Conservation (phyloP, 108 stramenopile genomes). For the Pseudonitzschia pungens region DNA sequence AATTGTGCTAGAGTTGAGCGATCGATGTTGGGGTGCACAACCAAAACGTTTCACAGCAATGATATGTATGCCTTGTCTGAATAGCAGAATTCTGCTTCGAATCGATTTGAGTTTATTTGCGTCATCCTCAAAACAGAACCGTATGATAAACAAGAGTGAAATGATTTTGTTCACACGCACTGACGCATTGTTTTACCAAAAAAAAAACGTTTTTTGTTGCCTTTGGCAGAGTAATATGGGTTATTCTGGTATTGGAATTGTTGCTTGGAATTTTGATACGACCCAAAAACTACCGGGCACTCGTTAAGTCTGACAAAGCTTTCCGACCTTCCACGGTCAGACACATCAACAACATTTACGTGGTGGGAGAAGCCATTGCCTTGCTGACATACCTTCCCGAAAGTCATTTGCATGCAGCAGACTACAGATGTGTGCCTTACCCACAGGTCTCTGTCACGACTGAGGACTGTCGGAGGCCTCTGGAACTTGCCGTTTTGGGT, state of each 20-base stretch:
- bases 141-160: background rate
- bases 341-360: constrained; percentile 69
- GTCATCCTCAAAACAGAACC: too few species aligned
- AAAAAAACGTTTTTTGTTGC: background rate
- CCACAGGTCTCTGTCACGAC: constrained; percentile 1
- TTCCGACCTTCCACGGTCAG: constrained; percentile 66
- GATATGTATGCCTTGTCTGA: background rate
- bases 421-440: constrained; percentile 22
- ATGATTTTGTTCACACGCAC: background rate
- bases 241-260: constrained; percentile 68
- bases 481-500: constrained; percentile 32
- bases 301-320: constrained; percentile 72
- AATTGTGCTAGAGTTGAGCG: background rate
- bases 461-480: constrained; percentile 24
- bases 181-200: background rate
- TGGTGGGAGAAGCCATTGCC: constrained; percentile 64
- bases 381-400: constrained; percentile 71
- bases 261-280: constrained; percentile 74
- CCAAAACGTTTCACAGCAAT: background rate
- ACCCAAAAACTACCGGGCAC: constrained; percentile 53
- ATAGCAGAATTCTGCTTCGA: too few species aligned
- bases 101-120: too few species aligned
- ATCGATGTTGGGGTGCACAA: background rate
- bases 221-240: constrained; percentile 52
- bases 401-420: constrained; percentile 60